A percentile compares a stretch with the other conserved stretches of the same genome.
phyloP scores from a whole-genome alignment of 208 protist species.

The Wallacemonas sp. region DNA sequence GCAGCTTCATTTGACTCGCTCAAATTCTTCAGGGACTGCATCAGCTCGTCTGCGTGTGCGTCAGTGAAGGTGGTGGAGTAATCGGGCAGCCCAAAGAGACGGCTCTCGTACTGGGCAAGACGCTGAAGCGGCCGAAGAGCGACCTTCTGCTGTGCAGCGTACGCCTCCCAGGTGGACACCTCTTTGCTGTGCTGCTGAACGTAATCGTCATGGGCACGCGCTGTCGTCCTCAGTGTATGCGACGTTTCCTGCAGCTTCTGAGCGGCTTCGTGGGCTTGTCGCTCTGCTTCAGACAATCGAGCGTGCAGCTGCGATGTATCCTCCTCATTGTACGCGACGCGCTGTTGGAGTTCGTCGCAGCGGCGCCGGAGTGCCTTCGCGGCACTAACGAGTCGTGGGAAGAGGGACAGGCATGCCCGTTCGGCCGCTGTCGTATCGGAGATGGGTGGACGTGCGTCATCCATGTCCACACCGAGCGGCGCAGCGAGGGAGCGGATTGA shows the following conservation, averaged over 20 bases:
- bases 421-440: not conserved
- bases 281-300: not conserved
- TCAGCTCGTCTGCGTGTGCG: slow-evolving; percentile 4
- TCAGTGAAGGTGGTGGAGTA: slow-evolving; percentile 13
- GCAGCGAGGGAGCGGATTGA: not conserved
- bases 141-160: not conserved
- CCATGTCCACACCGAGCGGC: not conserved
- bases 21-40: not conserved
- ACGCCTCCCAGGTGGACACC: not conserved
- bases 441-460: not conserved
- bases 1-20: not conserved
- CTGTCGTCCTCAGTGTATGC: not conserved
- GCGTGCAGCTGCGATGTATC: not conserved
- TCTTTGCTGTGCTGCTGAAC: not conserved
- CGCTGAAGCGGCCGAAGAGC: slow-evolving; percentile 3
- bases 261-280: not conserved
- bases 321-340: not conserved
- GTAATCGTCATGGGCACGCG: not conserved
- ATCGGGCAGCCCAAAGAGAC: not conserved
- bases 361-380: not conserved
- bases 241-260: not conserved
- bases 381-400: not conserved
- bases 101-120: not conserved
- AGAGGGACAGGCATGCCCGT: not conserved
- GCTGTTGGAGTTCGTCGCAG: not conserved